Percentiles rank a stretch among this genome's conserved stretches.
Evolutionary conservation across 164 flowering plant genomes (phyloP).

Genomic region (Tinospora cordifolia): DNA sequence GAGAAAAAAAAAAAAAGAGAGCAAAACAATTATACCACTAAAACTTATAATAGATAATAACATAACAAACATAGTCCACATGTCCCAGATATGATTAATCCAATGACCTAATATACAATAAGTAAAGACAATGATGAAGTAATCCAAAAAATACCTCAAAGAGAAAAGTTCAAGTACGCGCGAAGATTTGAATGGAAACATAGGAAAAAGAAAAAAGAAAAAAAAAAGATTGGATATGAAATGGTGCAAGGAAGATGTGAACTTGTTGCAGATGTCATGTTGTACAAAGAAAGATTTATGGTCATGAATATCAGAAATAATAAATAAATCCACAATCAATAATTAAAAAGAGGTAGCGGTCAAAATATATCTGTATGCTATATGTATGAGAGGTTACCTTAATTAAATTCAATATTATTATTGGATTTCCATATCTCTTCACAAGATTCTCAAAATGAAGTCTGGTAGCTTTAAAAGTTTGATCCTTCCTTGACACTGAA

Average conservation of each 20-base stretch:
- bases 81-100: too few relatives aligned
- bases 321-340: background rate
- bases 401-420: slow-evolving; percentile 78
- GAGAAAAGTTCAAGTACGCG: too few relatives aligned
- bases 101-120: too few relatives aligned
- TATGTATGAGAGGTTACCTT: slow-evolving; percentile 55
- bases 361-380: background rate
- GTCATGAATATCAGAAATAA: background rate
- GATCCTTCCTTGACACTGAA: slow-evolving; percentile 79
- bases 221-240: too few relatives aligned
- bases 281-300: background rate
- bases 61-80: too few relatives aligned
- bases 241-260: background rate
- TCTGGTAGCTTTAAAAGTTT: slow-evolving; percentile 65
- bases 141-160: too few relatives aligned
- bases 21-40: too few relatives aligned
- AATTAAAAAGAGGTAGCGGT: background rate
- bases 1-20: too few relatives aligned
- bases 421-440: slow-evolving; percentile 86
- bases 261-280: background rate
- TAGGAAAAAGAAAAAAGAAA: background rate
- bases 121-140: too few relatives aligned
- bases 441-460: slow-evolving; percentile 90
- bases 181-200: too few relatives aligned
- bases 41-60: too few relatives aligned